Evolutionary conservation across 345 rosid genomes (phyloP).

Genomic region (Salix udensis): DNA sequence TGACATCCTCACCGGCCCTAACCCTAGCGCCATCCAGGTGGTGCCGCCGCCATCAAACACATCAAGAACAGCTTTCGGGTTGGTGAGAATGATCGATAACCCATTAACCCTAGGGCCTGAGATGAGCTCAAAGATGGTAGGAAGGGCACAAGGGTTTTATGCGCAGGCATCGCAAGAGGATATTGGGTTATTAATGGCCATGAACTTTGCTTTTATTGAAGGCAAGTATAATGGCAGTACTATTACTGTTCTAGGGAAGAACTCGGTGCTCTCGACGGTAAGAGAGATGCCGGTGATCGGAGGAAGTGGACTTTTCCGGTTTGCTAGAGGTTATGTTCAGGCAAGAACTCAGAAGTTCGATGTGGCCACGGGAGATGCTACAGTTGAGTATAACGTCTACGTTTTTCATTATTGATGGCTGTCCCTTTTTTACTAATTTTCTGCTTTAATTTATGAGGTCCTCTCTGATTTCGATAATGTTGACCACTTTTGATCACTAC

Average conservation of each 20-base stretch:
- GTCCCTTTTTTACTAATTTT: not conserved
- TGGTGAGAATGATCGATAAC: conserved; percentile 58
- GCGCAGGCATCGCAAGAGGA: conserved; percentile 51
- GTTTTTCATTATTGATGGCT: conserved; percentile 14
- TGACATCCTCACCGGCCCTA: conserved; percentile 39
- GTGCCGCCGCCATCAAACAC: conserved; percentile 31
- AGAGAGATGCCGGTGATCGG: conserved; percentile 80
- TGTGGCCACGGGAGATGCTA: conserved; percentile 9
- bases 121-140: conserved; percentile 53
- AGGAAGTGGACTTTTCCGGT: conserved; percentile 75
- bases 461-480: not conserved
- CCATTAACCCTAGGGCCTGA: conserved; percentile 54
- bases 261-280: conserved; percentile 39
- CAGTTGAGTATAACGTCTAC: conserved; percentile 5
- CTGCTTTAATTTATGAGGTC: not conserved
- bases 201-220: conserved; percentile 62
- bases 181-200: conserved; percentile 55
- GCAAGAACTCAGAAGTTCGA: conserved; percentile 44
- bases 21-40: conserved; percentile 30
- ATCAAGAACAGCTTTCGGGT: conserved; percentile 37
- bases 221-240: conserved; percentile 73
- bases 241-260: conserved; percentile 61
- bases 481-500: not conserved
- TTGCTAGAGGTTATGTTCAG: conserved; percentile 68
- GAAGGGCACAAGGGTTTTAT: conserved; percentile 74